Conservation (phyloP, 192 early-diverging fungal species). For the Rhizophagus prolifer region DNA sequence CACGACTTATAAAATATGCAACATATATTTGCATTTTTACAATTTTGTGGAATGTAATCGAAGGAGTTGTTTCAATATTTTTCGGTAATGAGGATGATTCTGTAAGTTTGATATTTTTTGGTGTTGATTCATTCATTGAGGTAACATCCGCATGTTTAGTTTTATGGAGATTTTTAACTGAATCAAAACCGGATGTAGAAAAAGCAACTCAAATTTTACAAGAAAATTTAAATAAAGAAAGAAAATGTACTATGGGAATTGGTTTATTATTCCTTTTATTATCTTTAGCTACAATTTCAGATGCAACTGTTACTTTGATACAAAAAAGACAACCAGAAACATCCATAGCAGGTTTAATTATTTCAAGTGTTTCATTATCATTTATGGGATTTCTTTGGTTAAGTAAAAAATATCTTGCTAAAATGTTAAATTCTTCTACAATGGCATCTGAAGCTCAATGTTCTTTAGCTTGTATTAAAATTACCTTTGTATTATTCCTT, state of each 20-base stretch:
- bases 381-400: slow-evolving; percentile 19
- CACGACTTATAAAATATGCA: slow-evolving; percentile 1
- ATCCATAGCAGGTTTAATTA: background rate
- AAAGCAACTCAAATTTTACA: background rate
- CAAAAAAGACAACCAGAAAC: slow-evolving; percentile 3
- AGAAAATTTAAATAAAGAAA: background rate
- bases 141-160: slow-evolving; percentile 13
- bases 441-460: slow-evolving; percentile 19
- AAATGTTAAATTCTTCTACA: slow-evolving; percentile 14
- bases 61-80: slow-evolving; percentile 15
- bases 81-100: slow-evolving; percentile 1
- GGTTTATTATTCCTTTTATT: slow-evolving; percentile 15
- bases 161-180: slow-evolving; percentile 20
- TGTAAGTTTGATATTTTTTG: background rate
- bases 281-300: slow-evolving; percentile 3
- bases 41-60: slow-evolving; percentile 21
- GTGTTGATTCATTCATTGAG: slow-evolving; percentile 10
- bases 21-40: slow-evolving; percentile 9
- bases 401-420: background rate
- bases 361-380: slow-evolving; percentile 17
- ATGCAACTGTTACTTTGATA: slow-evolving; percentile 6
- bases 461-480: slow-evolving; percentile 25
- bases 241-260: slow-evolving; percentile 10
- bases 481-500: background rate
- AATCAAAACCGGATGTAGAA: slow-evolving; percentile 1